A percentile compares a stretch with the other conserved stretches of the same genome.
phyloP scores from a whole-genome alignment of 352 stramenopile genomes.

The Globisporangium spiculum region DNA sequence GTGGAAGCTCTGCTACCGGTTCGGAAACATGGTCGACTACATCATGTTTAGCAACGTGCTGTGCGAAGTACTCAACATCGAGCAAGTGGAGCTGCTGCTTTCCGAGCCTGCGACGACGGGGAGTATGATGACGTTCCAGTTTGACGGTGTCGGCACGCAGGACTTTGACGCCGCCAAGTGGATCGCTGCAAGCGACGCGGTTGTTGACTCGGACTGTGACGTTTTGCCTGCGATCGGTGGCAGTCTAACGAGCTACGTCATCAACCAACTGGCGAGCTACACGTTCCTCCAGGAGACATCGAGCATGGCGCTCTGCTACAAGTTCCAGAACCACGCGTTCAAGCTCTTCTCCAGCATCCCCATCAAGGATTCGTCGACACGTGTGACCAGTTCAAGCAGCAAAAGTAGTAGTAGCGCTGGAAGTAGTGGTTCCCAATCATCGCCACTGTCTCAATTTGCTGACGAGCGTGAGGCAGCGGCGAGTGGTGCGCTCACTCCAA shows the following conservation, averaged over 20 bases:
- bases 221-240: slow-evolving; percentile 35
- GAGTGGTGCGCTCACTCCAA: slow-evolving; percentile 37
- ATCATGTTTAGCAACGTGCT: slow-evolving; percentile 67
- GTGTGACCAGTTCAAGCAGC: slow-evolving; percentile 3
- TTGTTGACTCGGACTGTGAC: slow-evolving; percentile 38
- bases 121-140: slow-evolving; percentile 54
- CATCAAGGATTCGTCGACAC: slow-evolving; percentile 33
- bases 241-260: slow-evolving; percentile 30
- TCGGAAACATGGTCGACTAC: slow-evolving; percentile 44
- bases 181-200: slow-evolving; percentile 27
- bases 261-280: slow-evolving; percentile 39
- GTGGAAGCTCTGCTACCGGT: slow-evolving; percentile 75
- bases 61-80: slow-evolving; percentile 53
- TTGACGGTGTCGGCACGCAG: slow-evolving; percentile 48
- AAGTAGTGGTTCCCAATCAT: neutral
- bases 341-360: slow-evolving; percentile 48
- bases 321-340: slow-evolving; percentile 47
- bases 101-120: slow-evolving; percentile 29
- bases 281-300: slow-evolving; percentile 38
- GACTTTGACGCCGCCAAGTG: slow-evolving; percentile 68
- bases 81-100: slow-evolving; percentile 34
- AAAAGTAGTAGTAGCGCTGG: slow-evolving; percentile 7
- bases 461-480: slow-evolving; percentile 28
- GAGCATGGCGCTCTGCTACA: slow-evolving; percentile 55
- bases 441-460: slow-evolving; percentile 19